These are phyloP conservation scores for Parmelia sp. DNA, from an alignment of 495 filamentous ascomycete species.

Conservation along the genomic window DNA sequence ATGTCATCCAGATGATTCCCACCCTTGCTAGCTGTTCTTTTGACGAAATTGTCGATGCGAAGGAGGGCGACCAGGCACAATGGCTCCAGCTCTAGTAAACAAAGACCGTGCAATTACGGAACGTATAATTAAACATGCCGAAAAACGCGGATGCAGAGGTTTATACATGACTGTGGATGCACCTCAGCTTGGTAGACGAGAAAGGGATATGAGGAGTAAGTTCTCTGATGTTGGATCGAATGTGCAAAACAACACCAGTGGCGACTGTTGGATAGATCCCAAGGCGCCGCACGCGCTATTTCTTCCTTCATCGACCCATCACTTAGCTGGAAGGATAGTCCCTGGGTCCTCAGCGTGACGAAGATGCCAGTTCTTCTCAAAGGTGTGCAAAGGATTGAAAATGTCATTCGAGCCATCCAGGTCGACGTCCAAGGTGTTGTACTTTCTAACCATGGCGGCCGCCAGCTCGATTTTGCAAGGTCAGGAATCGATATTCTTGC, in stretches of 20 bases:
- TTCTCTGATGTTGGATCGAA: slow-evolving; percentile 80
- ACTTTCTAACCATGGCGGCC: slow-evolving; percentile 91
- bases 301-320: slow-evolving; percentile 91
- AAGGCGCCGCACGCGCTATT: slow-evolving; percentile 88
- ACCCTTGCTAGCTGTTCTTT: slow-evolving; percentile 97
- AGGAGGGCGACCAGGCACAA: slow-evolving; percentile 73
- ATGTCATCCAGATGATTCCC: slow-evolving; percentile 94
- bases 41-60: slow-evolving; percentile 90
- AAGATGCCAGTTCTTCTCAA: slow-evolving; percentile 97
- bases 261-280: slow-evolving; percentile 66
- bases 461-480: slow-evolving; percentile 90
- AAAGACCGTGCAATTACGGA: slow-evolving; percentile 88
- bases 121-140: slow-evolving; percentile 85
- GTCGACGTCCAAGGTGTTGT: slow-evolving; percentile 85
- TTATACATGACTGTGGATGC: slow-evolving; percentile 99
- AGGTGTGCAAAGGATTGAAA: slow-evolving; percentile 92
- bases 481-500: slow-evolving; percentile 91
- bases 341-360: slow-evolving; percentile 88
- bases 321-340: slow-evolving; percentile 88
- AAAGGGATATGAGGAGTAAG: slow-evolving; percentile 93
- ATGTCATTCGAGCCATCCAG: slow-evolving; percentile 81
- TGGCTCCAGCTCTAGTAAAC: slow-evolving; percentile 99
- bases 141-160: slow-evolving; percentile 85
- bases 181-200: slow-evolving; percentile 67
- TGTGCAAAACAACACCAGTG: slow-evolving; percentile 58